phyloP scores from a whole-genome alignment of 129 eudicot species.

The Ambrosia artemisiifolia region DNA sequence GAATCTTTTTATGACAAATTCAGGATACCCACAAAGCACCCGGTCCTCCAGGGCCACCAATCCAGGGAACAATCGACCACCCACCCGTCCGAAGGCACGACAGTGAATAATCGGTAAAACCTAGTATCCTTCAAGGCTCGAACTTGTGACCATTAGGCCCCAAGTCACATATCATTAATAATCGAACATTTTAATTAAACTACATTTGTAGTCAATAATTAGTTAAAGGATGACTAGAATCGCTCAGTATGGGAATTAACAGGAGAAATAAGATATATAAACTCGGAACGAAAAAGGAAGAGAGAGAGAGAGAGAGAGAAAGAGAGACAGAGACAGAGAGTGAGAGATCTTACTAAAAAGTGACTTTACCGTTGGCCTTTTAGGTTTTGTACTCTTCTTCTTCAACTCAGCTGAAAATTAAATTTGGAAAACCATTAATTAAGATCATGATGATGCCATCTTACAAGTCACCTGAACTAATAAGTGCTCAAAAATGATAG shows the following conservation, averaged over 20 bases:
- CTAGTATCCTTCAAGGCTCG: too few species aligned
- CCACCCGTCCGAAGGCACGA: too few species aligned
- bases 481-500: constrained; percentile 1
- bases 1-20: too few species aligned
- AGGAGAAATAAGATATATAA: not conserved
- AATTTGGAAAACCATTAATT: not conserved
- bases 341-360: constrained; percentile 67
- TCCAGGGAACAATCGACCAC: too few species aligned
- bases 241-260: not conserved
- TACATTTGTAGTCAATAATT: not conserved
- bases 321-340: constrained; percentile 14
- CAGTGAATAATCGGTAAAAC: too few species aligned
- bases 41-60: too few species aligned
- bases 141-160: too few species aligned
- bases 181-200: not conserved
- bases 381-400: constrained; percentile 85
- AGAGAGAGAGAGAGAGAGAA: not conserved
- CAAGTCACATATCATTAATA: too few species aligned
- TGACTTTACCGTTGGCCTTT: constrained; percentile 42
- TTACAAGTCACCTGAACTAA: not conserved
- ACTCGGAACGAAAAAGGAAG: too few species aligned
- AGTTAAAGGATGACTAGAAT: not conserved
- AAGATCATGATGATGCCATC: not conserved
- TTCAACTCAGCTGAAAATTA: constrained; percentile 74
- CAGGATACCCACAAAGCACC: too few species aligned